Evolutionary conservation across 495 filamentous ascomycete species (phyloP), one percentile per base, ranked within the genome.

Genomic region (Cryomyces minteri): DNA sequence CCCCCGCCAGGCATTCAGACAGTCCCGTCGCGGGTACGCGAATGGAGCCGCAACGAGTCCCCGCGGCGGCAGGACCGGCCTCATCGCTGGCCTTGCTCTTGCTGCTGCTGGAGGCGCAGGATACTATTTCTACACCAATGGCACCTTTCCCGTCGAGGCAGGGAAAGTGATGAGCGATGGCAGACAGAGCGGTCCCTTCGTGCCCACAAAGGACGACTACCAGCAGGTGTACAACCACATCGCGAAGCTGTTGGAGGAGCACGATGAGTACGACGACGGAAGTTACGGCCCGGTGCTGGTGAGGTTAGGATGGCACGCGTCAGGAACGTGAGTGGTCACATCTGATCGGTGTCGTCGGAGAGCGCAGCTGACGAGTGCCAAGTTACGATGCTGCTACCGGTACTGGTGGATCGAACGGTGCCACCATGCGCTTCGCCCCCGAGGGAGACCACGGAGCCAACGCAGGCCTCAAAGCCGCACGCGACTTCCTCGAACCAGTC

Each of bases 231-330:
- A 98, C 66, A 77, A 94, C 56, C 80, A 78, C 58, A 76, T 98
- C 55, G 86, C 90, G 34, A 63, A 68, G 54, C 65, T 67, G 32
- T 67, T 98, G 40, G 79, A 87, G 62, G 81, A 93, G 65, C 75
- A 90, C 55, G 85, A 90, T 50, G 85, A 94, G 48, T 95, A 95
- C 57, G 90, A 95, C 60, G 88, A 98, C 63, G 90, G 90, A 52
- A 86, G 80, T 67, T 98, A 93, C 58, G 90, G 84, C 46, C 90
- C 90, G 31, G 88, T 60, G n/a, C 32, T 63, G 14, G 37, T 65
- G 36, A 41, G 62, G 14, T 44, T 64, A 30, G 62, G 52, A 34
- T 61, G 62, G 59, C 58, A 62, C 44, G 48, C 53, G 12, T 51
- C 46, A 29, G 61, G 61, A 40, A 63, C 60, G 18, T 25, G 2